Percentiles rank a stretch among this genome's conserved stretches.
These are phyloP conservation scores for Capsaspora owczarzaki DNA, from an alignment of 78 protist species.

Conservation along the genomic window DNA sequence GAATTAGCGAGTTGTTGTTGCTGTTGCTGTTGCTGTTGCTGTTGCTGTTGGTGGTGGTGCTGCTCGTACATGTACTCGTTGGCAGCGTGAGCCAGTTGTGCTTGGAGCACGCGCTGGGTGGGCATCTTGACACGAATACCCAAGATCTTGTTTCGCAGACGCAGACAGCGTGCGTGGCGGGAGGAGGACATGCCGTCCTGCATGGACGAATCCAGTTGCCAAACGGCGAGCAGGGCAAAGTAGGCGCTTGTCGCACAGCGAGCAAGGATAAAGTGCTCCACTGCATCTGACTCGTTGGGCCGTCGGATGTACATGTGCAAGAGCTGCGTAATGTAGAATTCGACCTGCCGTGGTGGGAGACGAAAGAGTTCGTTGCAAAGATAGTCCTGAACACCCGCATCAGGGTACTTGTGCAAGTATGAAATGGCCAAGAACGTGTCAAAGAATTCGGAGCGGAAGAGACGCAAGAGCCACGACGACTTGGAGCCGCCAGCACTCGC, in stretches of 20 bases:
- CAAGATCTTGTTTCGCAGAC: too few species aligned
- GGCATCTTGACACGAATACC: not conserved
- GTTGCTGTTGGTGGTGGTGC: not conserved
- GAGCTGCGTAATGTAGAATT: slow-evolving; percentile 22
- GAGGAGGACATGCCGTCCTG: not conserved
- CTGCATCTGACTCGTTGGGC: not conserved
- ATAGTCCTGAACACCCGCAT: not conserved
- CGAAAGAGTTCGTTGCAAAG: not conserved
- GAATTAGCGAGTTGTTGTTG: too few species aligned
- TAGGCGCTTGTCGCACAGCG: not conserved
- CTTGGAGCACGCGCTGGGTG: not conserved
- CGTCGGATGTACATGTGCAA: not conserved
- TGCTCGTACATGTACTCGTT: not conserved
- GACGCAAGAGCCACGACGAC: slow-evolving; percentile 2
- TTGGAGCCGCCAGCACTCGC: too few species aligned
- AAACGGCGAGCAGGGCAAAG: slow-evolving; percentile 11
- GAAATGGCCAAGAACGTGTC: not conserved
- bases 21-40: not conserved
- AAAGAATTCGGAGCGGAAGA: not conserved
- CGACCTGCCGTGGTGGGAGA: not conserved
- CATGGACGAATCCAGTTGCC: not conserved
- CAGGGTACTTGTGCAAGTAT: not conserved
- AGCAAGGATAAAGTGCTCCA: not conserved
- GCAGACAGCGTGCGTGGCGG: too few species aligned
- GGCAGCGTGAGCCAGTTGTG: not conserved